Percentiles rank a stretch among this genome's conserved stretches.
Evolutionary conservation across 2,329 filamentous ascomycete genomes (phyloP).

Genomic region (Zalaria obscura): DNA sequence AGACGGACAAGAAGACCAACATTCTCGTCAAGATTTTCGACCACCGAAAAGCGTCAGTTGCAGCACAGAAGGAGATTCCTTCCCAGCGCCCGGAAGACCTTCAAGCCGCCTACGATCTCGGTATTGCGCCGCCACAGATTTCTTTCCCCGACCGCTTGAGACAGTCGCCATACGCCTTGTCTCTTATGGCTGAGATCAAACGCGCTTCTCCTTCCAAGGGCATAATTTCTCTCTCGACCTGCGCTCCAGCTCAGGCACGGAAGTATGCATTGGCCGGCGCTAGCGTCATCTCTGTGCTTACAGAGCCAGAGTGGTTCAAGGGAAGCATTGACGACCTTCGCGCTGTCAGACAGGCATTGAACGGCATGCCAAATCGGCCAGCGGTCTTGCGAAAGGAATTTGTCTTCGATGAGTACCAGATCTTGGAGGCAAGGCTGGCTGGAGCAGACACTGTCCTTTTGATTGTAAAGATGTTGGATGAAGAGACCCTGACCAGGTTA

Average conservation of each 20-base stretch:
- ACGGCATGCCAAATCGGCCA: slow-evolving; percentile 81
- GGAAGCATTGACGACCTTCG: slow-evolving; percentile 89
- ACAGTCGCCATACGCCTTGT: slow-evolving; percentile 74
- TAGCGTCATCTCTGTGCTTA: slow-evolving; percentile 95
- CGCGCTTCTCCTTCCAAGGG: slow-evolving; percentile 93
- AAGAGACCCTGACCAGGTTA: slow-evolving; percentile 55
- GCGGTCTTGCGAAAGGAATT: slow-evolving; percentile 93
- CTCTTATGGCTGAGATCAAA: slow-evolving; percentile 95
- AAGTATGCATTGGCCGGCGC: slow-evolving; percentile 89
- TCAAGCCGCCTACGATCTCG: slow-evolving; percentile 73
- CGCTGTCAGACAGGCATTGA: slow-evolving; percentile 74
- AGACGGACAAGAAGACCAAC: slow-evolving; percentile 53
- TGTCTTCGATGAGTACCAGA: slow-evolving; percentile 96
- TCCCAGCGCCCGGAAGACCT: slow-evolving; percentile 74
- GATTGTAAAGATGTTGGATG: slow-evolving; percentile 95
- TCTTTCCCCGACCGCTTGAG: slow-evolving; percentile 66
- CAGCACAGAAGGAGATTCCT: slow-evolving; percentile 68
- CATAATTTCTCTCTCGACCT: slow-evolving; percentile 74
- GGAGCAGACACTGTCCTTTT: slow-evolving; percentile 89
- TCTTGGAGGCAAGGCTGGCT: slow-evolving; percentile 80
- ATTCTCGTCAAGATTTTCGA: slow-evolving; percentile 87
- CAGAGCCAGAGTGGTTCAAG: slow-evolving; percentile 98
- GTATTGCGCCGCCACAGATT: slow-evolving; percentile 71
- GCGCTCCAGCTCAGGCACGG: slow-evolving; percentile 76
- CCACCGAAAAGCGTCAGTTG: slow-evolving; percentile 61